Evolutionary conservation across 352 stramenopile genomes (phyloP).

Genomic region (Achlya hypogyna): DNA sequence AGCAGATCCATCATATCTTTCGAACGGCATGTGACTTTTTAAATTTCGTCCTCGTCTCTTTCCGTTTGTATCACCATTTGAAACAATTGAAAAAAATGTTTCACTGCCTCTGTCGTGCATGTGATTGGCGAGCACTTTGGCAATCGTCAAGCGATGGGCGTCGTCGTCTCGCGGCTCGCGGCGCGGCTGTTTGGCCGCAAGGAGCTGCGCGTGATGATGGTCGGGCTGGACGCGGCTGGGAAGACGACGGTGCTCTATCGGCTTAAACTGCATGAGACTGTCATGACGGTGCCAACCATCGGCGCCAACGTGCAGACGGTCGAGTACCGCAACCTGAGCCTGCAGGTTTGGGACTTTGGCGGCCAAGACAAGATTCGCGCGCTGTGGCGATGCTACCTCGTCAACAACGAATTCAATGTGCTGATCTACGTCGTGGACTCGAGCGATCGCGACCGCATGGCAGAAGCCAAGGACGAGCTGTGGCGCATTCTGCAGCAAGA

Average conservation of each 20-base stretch:
- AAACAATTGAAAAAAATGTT: too few species aligned
- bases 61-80: too few species aligned
- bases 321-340: constrained; percentile 20
- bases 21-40: too few species aligned
- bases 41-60: too few species aligned
- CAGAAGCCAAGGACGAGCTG: constrained; percentile 13
- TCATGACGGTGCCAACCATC: constrained; percentile 20
- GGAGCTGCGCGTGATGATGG: constrained; percentile 19
- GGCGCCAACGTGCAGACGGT: constrained; percentile 22
- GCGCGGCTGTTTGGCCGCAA: constrained; percentile 16
- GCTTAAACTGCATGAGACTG: constrained; percentile 15
- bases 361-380: constrained; percentile 21
- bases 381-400: constrained; percentile 9
- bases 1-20: too few species aligned
- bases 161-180: not conserved
- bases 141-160: not conserved
- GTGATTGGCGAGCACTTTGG: too few species aligned
- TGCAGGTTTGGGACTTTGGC: constrained; percentile 24
- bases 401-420: constrained; percentile 2
- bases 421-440: constrained; percentile 25
- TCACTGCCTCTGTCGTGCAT: too few species aligned
- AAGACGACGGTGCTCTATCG: constrained; percentile 23
- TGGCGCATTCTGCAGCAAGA: constrained; percentile 8
- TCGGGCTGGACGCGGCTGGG: constrained; percentile 22
- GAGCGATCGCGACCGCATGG: constrained; percentile 19